Evolutionary conservation across 1,284 basidiomycete genomes (phyloP).

Genomic region (Fomitopsis betulina): DNA sequence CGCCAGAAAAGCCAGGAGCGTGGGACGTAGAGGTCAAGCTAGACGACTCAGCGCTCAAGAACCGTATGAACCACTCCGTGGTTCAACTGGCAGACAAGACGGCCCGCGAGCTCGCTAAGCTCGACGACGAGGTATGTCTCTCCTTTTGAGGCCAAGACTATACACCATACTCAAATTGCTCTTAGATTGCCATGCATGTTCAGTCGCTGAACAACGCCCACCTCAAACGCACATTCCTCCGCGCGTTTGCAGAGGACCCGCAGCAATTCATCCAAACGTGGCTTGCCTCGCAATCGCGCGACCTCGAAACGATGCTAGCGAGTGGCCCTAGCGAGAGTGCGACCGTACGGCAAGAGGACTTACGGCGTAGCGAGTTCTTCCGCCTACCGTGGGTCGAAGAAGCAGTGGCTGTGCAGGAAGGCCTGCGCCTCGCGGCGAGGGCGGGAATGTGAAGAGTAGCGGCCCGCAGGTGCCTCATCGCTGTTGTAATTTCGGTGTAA

Average conservation of each 20-base stretch:
- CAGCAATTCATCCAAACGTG: slow-evolving; percentile 83
- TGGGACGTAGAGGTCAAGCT: slow-evolving; percentile 91
- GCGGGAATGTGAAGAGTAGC: slow-evolving; percentile 15
- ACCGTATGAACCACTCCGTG: slow-evolving; percentile 70
- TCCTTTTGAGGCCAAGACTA: not conserved
- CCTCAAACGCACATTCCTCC: slow-evolving; percentile 83
- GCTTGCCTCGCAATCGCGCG: slow-evolving; percentile 88
- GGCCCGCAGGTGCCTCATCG: not conserved
- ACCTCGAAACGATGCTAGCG: slow-evolving; percentile 86
- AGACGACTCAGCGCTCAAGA: slow-evolving; percentile 78
- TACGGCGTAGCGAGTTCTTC: slow-evolving; percentile 88
- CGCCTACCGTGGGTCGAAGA: slow-evolving; percentile 85
- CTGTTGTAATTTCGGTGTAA: not conserved
- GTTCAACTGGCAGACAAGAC: slow-evolving; percentile 70
- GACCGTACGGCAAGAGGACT: slow-evolving; percentile 80
- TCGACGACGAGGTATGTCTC: slow-evolving; percentile 79
- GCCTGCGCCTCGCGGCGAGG: slow-evolving; percentile 44
- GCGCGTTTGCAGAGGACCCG: slow-evolving; percentile 80
- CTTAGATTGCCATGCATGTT: slow-evolving; percentile 71
- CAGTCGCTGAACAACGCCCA: slow-evolving; percentile 85
- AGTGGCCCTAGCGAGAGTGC: slow-evolving; percentile 81
- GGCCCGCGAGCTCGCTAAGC: slow-evolving; percentile 60
- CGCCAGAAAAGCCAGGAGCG: slow-evolving; percentile 62
- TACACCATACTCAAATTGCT: slow-evolving; percentile 1
- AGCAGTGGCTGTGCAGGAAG: slow-evolving; percentile 54